These are phyloP conservation scores for Chrysoporthe cubensis DNA, from an alignment of 2,329 filamentous ascomycete genomes.

Conservation along the genomic window DNA sequence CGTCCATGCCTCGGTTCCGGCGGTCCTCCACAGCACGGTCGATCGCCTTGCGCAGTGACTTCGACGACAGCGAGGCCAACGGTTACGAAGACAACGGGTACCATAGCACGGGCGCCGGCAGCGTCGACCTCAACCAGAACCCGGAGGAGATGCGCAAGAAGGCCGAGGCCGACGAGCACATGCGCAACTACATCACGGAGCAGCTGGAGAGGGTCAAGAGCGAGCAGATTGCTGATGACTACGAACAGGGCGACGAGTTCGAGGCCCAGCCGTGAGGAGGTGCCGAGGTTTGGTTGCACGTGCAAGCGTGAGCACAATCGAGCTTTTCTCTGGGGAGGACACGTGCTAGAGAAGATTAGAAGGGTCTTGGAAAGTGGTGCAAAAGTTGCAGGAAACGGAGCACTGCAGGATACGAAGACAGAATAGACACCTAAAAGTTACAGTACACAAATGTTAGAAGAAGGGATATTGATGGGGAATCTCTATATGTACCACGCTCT, in stretches of 20 bases:
- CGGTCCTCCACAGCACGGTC: slow-evolving; percentile 83
- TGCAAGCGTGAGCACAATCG: not conserved
- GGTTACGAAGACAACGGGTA: slow-evolving; percentile 50
- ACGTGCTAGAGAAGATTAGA: not conserved
- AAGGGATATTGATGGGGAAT: not conserved
- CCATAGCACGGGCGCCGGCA: slow-evolving; percentile 39
- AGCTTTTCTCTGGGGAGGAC: not conserved
- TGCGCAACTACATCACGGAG: slow-evolving; percentile 80
- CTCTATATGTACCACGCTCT: not conserved
- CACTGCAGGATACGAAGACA: not conserved
- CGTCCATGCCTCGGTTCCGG: slow-evolving; percentile 61
- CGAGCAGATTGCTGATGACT: slow-evolving; percentile 48
- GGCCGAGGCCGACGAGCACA: slow-evolving; percentile 66
- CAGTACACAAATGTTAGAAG: not conserved
- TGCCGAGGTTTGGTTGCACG: not conserved
- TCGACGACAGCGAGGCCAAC: slow-evolving; percentile 53
- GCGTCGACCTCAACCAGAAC: slow-evolving; percentile 56
- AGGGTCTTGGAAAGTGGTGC: not conserved
- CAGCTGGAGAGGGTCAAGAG: slow-evolving; percentile 76
- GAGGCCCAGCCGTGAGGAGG: slow-evolving; percentile 43
- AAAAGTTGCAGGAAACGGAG: slow-evolving; percentile 18
- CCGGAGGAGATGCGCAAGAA: slow-evolving; percentile 56
- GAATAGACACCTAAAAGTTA: slow-evolving; percentile 6
- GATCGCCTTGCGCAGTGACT: slow-evolving; percentile 84
- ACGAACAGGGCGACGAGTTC: slow-evolving; percentile 50